Evolutionary conservation across 768 basidiomycete species (phyloP).

Genomic region (Russula sp.): DNA sequence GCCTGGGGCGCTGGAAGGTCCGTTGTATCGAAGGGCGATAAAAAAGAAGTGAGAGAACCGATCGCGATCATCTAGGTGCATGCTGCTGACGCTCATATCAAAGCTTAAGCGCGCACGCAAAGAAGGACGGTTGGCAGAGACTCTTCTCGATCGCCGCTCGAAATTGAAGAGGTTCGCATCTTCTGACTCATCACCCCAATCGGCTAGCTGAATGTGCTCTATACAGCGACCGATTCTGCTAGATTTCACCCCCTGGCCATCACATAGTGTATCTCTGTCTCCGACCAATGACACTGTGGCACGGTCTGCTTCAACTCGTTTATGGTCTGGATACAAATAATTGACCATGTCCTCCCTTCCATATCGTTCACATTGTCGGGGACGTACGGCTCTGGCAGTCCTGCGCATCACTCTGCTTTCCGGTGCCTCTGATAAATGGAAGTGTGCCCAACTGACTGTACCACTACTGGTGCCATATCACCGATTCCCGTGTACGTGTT

Average conservation of each 20-base stretch:
- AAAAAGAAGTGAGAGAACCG: conserved; percentile 52
- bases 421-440: not conserved
- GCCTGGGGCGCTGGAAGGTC: conserved; percentile 80
- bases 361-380: not conserved
- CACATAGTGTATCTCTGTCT: not conserved
- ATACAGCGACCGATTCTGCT: conserved; percentile 44
- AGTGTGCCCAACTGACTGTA: not conserved
- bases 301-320: not conserved
- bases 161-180: conserved; percentile 71
- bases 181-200: conserved; percentile 6
- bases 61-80: not conserved
- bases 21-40: conserved; percentile 63
- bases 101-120: conserved; percentile 75
- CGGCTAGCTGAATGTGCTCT: conserved; percentile 15
- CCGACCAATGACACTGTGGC: not conserved
- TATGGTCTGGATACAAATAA: not conserved
- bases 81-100: conserved; percentile 10
- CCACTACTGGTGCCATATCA: not conserved
- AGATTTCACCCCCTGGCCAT: conserved; percentile 11
- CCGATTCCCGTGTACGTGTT: not conserved
- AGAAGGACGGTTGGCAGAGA: conserved; percentile 76
- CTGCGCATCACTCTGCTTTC: not conserved
- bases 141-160: conserved; percentile 68
- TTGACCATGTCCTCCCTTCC: not conserved
- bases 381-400: not conserved